Conservation (phyloP, 2,329 filamentous ascomycete genomes). For the Diplodia corticola region DNA sequence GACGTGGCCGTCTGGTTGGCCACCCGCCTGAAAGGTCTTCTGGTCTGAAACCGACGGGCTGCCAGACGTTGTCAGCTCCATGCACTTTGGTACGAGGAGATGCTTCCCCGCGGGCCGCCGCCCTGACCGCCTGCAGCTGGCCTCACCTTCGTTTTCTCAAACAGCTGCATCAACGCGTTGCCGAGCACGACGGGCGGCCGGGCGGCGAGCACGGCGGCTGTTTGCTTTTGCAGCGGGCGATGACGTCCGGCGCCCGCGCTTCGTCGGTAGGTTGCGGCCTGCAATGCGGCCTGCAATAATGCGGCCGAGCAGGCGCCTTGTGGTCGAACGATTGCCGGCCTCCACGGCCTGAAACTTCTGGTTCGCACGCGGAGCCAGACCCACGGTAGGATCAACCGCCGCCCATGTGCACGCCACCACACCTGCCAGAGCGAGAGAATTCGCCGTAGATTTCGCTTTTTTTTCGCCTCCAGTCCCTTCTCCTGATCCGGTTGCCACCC, state of each 20-base stretch:
- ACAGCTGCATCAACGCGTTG: neutral
- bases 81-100: neutral
- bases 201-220: neutral
- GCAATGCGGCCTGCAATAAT: neutral
- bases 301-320: neutral
- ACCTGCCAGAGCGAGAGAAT: neutral
- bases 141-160: neutral
- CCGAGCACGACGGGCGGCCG: neutral
- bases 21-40: neutral
- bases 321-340: neutral
- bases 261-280: neutral
- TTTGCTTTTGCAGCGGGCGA: neutral
- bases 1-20: neutral
- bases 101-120: neutral
- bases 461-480: neutral
- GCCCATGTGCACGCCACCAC: neutral
- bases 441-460: neutral
- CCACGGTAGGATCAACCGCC: neutral
- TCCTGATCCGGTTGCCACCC: constrained; percentile 5
- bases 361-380: neutral
- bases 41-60: neutral
- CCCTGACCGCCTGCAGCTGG: neutral
- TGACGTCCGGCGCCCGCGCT: neutral
- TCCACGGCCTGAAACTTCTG: neutral
- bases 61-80: neutral